Base-by-base conservation (phyloP, 306 rosid genomes). In the Ammopiptanthus mongolicus region DNA sequence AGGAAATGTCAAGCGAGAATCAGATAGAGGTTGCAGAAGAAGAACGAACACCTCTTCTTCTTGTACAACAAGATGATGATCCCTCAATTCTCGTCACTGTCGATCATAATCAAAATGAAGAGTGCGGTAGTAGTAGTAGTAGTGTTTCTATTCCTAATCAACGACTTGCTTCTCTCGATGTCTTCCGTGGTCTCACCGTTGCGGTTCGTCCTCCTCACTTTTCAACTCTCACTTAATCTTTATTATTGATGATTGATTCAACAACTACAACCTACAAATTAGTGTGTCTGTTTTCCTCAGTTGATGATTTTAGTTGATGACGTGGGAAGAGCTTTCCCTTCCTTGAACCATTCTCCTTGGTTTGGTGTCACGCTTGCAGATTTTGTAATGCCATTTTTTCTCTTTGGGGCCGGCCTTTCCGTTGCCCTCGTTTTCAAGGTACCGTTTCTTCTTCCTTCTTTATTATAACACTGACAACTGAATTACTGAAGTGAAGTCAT, bases 261-360 rank as follows among this genome's bases (percentile, higher is more conserved):
- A n/a, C n/a, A n/a, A n/a, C n/a, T n/a, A n/a, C n/a, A n/a, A n/a
- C n/a, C n/a, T n/a, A n/a, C n/a, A n/a, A n/a, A n/a, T n/a, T n/a
- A n/a, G n/a, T n/a, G n/a, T n/a, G n/a, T n/a, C n/a, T n/a, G n/a
- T n/a, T n/a, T n/a, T n/a, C n/a, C n/a, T n/a, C 89, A 88, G 97
- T 66, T 91, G 75, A 91, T 91, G 97, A 91, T 91, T 68, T 73
- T 91, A 74, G 95, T 86, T 29, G 97, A 91, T 17, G 84, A 86
- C 57, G 95, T 87, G 33, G 97, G 97, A 82, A 84, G 86, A 31
- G 92, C 87, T 37, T 87, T 87, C 71, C 95, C 95, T 3, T 91
- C 92, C 29, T 83, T 91, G 77, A 91, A 91, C 78, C 94, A 91
- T 77, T 82, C 97, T 55, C 97, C 95, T 18, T 89, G 97, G 97